Conservation (phyloP, 768 basidiomycete species). For the Megacollybia marginata region DNA sequence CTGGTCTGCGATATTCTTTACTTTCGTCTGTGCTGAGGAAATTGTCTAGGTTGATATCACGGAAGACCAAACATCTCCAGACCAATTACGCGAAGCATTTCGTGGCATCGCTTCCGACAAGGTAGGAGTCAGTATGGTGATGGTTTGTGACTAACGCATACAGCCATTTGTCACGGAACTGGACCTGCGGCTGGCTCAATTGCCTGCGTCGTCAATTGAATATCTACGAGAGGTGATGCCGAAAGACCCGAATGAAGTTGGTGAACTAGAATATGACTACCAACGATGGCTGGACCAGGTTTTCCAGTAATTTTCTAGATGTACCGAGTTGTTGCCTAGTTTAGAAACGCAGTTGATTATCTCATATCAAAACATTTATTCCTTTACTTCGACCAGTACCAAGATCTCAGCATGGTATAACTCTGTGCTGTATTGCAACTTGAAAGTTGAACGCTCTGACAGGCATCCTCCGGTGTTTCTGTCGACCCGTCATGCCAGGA, state of each 20-base stretch:
- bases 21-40: not conserved
- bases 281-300: slow-evolving; percentile 78
- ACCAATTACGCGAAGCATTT: slow-evolving; percentile 91
- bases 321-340: too few relatives aligned
- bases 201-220: slow-evolving; percentile 68
- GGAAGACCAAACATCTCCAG: slow-evolving; percentile 90
- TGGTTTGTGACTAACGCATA: slow-evolving; percentile 9
- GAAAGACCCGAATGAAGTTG: slow-evolving; percentile 36
- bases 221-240: slow-evolving; percentile 86
- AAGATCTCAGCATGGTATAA: too few relatives aligned
- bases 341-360: too few relatives aligned
- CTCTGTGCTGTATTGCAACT: slow-evolving; percentile 14
- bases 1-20: slow-evolving; percentile 42
- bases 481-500: slow-evolving; percentile 52
- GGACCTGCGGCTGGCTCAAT: slow-evolving; percentile 77
- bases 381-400: too few relatives aligned
- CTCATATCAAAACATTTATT: too few relatives aligned
- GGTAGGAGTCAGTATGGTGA: slow-evolving; percentile 32
- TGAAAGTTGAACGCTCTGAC: slow-evolving; percentile 11
- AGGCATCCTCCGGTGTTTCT: slow-evolving; percentile 53
- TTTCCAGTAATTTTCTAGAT: slow-evolving; percentile 51
- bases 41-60: slow-evolving; percentile 77
- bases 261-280: slow-evolving; percentile 72
- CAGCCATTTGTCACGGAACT: slow-evolving; percentile 92
- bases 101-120: slow-evolving; percentile 86